Evolutionary conservation across 805 yeast species (phyloP).

Genomic region (Brettanomyces sp.): DNA sequence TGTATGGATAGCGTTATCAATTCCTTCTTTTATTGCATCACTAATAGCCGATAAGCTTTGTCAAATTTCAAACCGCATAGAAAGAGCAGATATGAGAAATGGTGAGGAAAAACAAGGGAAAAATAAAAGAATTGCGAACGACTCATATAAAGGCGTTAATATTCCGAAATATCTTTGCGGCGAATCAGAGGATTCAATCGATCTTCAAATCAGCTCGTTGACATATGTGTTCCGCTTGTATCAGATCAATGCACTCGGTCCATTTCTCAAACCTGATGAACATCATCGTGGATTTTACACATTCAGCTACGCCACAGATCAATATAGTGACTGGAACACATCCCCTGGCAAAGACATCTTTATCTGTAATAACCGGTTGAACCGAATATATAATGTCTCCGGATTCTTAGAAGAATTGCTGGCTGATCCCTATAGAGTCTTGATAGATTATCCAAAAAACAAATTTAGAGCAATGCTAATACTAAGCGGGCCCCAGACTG

Average conservation of each 20-base stretch:
- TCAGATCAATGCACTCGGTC: constrained; percentile 6
- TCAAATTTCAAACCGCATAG: neutral
- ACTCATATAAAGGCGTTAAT: constrained; percentile 23
- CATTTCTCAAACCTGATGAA: constrained; percentile 29
- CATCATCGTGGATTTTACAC: constrained; percentile 16
- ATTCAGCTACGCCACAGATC: constrained; percentile 9
- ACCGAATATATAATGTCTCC: constrained; percentile 40
- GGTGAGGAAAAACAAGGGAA: neutral
- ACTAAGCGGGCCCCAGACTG: constrained; percentile 39
- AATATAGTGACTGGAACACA: neutral
- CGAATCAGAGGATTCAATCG: constrained; percentile 45
- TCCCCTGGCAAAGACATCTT: neutral
- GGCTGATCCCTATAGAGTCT: constrained; percentile 54
- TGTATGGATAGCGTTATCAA: constrained; percentile 1
- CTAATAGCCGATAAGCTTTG: neutral
- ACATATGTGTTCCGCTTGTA: constrained; percentile 39
- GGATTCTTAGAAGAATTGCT: constrained; percentile 33
- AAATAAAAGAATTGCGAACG: neutral
- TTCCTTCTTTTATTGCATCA: constrained; percentile 1
- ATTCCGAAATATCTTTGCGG: constrained; percentile 43
- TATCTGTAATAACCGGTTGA: constrained; percentile 33
- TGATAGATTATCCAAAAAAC: constrained; percentile 59
- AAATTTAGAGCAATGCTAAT: constrained; percentile 55
- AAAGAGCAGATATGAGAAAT: neutral
- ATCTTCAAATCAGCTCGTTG: constrained; percentile 51